Percentiles rank a stretch among this genome's conserved stretches.
These are phyloP conservation scores for Leishmania braziliensis DNA, from an alignment of 208 protist genomes.

Conservation along the genomic window DNA sequence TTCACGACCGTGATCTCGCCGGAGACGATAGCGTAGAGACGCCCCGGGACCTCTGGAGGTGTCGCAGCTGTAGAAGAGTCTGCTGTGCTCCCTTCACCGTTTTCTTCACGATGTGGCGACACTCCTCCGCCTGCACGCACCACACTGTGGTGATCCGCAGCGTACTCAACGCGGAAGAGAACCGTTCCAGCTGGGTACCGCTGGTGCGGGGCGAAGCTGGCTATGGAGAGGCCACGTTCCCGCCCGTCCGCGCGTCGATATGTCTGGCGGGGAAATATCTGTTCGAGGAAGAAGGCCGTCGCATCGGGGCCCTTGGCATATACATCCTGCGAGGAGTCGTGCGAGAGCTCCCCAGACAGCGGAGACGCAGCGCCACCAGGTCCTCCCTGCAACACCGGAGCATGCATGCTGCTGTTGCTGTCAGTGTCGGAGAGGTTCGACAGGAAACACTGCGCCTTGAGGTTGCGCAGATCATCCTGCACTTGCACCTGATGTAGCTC, in stretches of 20 bases:
- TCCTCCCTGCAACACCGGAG: background rate
- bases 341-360: too few species aligned
- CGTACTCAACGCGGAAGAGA: slow-evolving; percentile 13
- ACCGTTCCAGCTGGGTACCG: slow-evolving; percentile 10
- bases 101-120: background rate
- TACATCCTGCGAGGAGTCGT: background rate
- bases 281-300: slow-evolving; percentile 17
- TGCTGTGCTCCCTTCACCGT: background rate
- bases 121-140: background rate
- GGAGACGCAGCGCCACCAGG: background rate
- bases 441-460: slow-evolving; percentile 10
- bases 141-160: too few species aligned
- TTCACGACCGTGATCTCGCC: slow-evolving; percentile 18
- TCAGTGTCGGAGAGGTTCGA: background rate
- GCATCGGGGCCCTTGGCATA: slow-evolving; percentile 14
- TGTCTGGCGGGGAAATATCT: slow-evolving; percentile 17
- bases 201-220: slow-evolving; percentile 10
- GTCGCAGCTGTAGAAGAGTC: background rate
- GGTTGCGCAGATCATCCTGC: background rate
- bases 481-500: background rate
- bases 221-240: slow-evolving; percentile 22
- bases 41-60: background rate
- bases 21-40: slow-evolving; percentile 15
- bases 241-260: slow-evolving; percentile 19
- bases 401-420: background rate